Percentiles rank a stretch among this genome's conserved stretches.
Conservation (phyloP, 2,329 filamentous ascomycete genomes). For the Colletotrichum sp. region DNA sequence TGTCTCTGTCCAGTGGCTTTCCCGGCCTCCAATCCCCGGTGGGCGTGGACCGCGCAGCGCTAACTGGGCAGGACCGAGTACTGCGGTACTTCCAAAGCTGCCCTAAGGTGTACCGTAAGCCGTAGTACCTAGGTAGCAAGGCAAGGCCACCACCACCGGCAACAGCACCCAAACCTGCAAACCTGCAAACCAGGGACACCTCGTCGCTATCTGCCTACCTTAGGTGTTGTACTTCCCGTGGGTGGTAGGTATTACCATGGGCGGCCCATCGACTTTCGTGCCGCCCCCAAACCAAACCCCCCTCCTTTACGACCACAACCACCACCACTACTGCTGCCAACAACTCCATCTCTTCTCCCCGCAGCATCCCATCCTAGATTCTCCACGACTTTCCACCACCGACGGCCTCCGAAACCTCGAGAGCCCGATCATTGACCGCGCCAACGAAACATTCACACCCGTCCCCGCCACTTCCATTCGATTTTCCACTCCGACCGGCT, state of each 20-base stretch:
- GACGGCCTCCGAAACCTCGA: not conserved
- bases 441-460: not conserved
- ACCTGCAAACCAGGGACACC: not conserved
- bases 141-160: not conserved
- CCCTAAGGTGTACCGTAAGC: too few species aligned
- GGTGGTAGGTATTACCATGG: not conserved
- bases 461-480: not conserved
- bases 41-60: not conserved
- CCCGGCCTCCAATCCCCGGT: not conserved
- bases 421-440: not conserved
- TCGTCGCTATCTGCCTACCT: not conserved
- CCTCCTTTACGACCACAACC: not conserved
- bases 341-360: conserved; percentile 9
- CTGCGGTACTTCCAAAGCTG: too few species aligned
- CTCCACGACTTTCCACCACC: conserved; percentile 6
- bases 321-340: not conserved
- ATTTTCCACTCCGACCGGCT: not conserved
- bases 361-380: not conserved
- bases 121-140: not conserved
- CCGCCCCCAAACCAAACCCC: not conserved
- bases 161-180: not conserved
- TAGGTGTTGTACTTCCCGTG: not conserved
- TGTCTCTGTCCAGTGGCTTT: not conserved
- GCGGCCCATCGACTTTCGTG: not conserved
- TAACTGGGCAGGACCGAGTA: not conserved